Base-by-base conservation (phyloP, 2,329 filamentous ascomycete species). In the Lasiodiplodia sp. region DNA sequence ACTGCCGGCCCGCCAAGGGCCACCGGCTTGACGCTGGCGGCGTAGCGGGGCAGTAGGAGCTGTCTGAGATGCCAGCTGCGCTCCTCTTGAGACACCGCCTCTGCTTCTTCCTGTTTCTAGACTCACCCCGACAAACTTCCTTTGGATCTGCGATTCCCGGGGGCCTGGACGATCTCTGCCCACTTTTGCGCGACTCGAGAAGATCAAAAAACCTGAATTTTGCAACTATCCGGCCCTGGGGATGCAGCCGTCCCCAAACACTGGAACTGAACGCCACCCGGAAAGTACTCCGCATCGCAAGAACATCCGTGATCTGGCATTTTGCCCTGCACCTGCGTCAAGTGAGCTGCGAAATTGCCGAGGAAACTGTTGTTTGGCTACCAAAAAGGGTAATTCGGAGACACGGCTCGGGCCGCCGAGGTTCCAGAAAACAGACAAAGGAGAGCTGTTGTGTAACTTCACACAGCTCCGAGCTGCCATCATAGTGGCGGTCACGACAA, bases 171-270 rank as follows among this genome's bases (percentile, higher is more conserved):
- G 58, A 63, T 63, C 60, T 64, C 18, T 49, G 60, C 44, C 18
- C 31, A 23, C 25, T 37, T 16, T 37, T 23, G 60, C 47, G 31
- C 60, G 28, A 64, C 47, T n/a, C 60, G 47, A 64, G 31, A 23
- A 64, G 23, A 31, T 18, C 47, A 47, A 47, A 52, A 58, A 64
- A 64, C 60, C 47, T 64, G 60, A 64, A 64, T 64, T 64, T 52
- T 34, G 44, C 44, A 47, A 11, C n/a, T 14, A 21, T 21, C 60
- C 60, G 21, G 21, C 16, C 12, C n/a, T 64, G 28, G 38, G 60
- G 60, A 38, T 37, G 18, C 44, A 12, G 44, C 44, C 21, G 23
- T 34, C 23, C 23, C 40, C 58, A 14, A 28, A 31, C 58, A 31
- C 40, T 63, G 40, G 58, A n/a, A 25, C 60, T 44, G n/a, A 23